Evolutionary conservation across 1,284 basidiomycete genomes (phyloP).

Genomic region (Caloboletus firmus): DNA sequence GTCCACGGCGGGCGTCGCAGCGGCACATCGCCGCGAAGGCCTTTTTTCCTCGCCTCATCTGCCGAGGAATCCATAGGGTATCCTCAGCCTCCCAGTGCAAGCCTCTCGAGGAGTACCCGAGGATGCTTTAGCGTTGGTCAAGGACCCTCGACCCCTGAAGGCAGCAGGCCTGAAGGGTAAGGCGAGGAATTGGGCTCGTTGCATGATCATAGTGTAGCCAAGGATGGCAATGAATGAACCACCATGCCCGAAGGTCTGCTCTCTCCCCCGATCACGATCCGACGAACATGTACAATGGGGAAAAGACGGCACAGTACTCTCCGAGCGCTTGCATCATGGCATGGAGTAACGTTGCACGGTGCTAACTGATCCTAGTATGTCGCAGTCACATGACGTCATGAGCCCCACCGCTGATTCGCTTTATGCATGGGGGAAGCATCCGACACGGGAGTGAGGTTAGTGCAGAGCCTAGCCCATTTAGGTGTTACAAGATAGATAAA

Average conservation of each 20-base stretch:
- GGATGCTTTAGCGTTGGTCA: conserved; percentile 63
- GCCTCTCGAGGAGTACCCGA: conserved; percentile 79
- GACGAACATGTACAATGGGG: conserved; percentile 74
- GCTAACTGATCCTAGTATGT: too few relatives aligned
- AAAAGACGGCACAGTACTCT: conserved; percentile 53
- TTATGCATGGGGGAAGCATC: too few relatives aligned
- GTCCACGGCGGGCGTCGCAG: too few relatives aligned
- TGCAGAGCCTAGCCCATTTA: too few relatives aligned
- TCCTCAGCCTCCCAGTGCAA: conserved; percentile 67
- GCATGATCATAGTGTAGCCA: conserved; percentile 12
- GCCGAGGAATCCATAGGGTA: conserved; percentile 67
- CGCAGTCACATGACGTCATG: too few relatives aligned
- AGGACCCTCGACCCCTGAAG: conserved; percentile 58
- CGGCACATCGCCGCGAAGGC: conserved; percentile 82
- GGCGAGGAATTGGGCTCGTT: conserved; percentile 9
- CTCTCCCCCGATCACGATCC: conserved; percentile 56
- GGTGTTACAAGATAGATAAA: too few relatives aligned
- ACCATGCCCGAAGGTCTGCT: conserved; percentile 61
- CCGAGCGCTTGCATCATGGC: conserved; percentile 59
- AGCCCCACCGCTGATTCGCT: too few relatives aligned
- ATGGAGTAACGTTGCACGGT: conserved; percentile 46
- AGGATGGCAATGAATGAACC: conserved; percentile 9
- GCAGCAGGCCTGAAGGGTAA: too few relatives aligned
- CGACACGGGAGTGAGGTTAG: too few relatives aligned
- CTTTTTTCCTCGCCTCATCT: conserved; percentile 89